phyloP scores from a whole-genome alignment of 805 yeast genomes.

The Trichomonascus vanleenenianus region DNA sequence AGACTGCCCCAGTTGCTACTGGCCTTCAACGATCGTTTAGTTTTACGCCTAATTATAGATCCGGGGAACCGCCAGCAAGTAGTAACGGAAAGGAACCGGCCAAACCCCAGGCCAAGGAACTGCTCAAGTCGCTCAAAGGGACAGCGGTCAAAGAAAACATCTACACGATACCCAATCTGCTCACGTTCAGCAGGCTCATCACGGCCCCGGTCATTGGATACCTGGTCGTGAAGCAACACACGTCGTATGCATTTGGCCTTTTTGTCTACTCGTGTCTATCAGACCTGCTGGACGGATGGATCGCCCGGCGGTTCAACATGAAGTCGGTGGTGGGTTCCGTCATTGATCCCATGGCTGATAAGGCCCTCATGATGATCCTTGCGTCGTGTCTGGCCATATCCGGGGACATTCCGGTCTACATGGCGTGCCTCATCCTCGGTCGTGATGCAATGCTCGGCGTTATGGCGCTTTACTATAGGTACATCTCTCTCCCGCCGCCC shows the following conservation, averaged over 20 bases:
- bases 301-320: conserved; percentile 75
- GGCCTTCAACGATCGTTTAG: no score
- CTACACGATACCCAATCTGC: conserved; percentile 78
- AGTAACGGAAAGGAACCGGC: neutral
- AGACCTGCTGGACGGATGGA: conserved; percentile 84
- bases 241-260: conserved; percentile 57
- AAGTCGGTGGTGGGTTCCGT: conserved; percentile 82
- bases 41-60: no score
- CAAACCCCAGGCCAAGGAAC: neutral
- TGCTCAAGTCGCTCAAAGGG: neutral
- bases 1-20: no score
- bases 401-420: conserved; percentile 54
- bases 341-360: conserved; percentile 94
- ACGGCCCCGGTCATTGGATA: conserved; percentile 84
- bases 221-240: conserved; percentile 55
- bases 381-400: conserved; percentile 68
- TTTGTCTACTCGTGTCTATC: conserved; percentile 85
- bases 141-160: conserved; percentile 42
- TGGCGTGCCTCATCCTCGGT: conserved; percentile 64
- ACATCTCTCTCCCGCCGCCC: conserved; percentile 65
- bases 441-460: conserved; percentile 69
- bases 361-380: conserved; percentile 77
- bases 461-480: conserved; percentile 67
- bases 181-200: conserved; percentile 73
- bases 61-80: no score